Evolutionary conservation across 495 filamentous ascomycete species (phyloP), one percentile per base, ranked within the genome.

Genomic region (Tetracladium setigerum): DNA sequence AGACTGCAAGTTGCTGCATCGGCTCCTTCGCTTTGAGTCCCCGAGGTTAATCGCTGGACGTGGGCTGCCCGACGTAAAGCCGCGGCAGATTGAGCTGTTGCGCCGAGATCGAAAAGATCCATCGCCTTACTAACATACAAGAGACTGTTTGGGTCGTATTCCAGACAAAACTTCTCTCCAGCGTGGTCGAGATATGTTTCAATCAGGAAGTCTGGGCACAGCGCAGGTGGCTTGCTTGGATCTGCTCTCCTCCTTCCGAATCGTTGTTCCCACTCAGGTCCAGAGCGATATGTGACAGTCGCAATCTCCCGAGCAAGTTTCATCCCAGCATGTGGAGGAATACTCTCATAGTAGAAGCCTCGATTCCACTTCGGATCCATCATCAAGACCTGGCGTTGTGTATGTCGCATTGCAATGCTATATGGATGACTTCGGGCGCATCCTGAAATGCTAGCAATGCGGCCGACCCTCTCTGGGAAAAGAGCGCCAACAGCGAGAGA

Each of bases 181-280:
- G 92, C 94, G 59, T 99, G 92, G 64, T 99, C 92, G 27, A 99
- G 78, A 60, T 99, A 99, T 0, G 92, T 99, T 61, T 99, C 92
- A 51, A 99, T 95, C 18, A 97, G 73, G 64, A 97, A 99, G 62
- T 99, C 92, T 0, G 92, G 89, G 55, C 92, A 99, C 13, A 99
- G 70, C 0, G 92, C 92, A 3, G 92, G 92, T 14, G 85, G 89
- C 37, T 84, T 84, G 50, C 78, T 80, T 4, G 86, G 77, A 61
- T 99, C 92, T 13, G 94, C 90, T 41, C 92, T 77, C 45, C 86
- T 75, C 18, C 94, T 77, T 12, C 87, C 94, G 63, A 99, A 97
- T 15, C 92, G 81, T 63, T 87, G 82, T 66, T 97, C 94, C 92
- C 92, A 99, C 69, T 99, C 92, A 2, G 92, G 92, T 0, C 92